A percentile compares a stretch with the other conserved stretches of the same genome.
Evolutionary conservation across 345 rosid genomes (phyloP).

Genomic region (Pelargonium nanum): DNA sequence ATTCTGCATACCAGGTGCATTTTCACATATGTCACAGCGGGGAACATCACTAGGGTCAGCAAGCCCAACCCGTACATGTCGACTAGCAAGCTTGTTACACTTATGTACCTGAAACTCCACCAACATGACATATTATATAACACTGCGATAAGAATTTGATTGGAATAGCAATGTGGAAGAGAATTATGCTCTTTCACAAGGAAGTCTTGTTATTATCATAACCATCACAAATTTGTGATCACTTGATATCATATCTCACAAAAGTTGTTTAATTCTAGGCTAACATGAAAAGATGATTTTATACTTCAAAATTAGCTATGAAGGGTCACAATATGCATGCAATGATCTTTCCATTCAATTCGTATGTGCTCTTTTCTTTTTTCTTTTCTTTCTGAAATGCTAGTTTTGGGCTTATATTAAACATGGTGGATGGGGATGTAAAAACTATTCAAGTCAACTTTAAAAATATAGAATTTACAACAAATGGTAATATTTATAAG

Average conservation of each 20-base stretch:
- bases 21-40: slow-evolving; percentile 75
- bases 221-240: neutral
- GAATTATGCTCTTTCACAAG: neutral
- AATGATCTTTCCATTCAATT: neutral
- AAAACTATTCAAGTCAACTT: neutral
- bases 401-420: neutral
- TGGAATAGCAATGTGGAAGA: neutral
- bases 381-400: neutral
- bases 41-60: slow-evolving; percentile 61
- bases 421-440: neutral
- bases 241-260: neutral
- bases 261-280: neutral
- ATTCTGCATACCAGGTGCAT: slow-evolving; percentile 47
- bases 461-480: neutral
- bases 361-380: neutral
- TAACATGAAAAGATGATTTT: neutral
- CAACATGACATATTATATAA: neutral
- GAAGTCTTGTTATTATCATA: neutral
- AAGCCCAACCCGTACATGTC: slow-evolving; percentile 69
- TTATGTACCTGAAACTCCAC: slow-evolving; percentile 52
- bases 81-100: slow-evolving; percentile 78
- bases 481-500: too few relatives aligned
- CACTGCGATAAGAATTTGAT: neutral
- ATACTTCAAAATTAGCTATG: neutral
- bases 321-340: neutral